Percentiles rank a stretch among this genome's conserved stretches.
Evolutionary conservation across 305 asterid genomes (phyloP).

Genomic region (Fraxinus dipetala): DNA sequence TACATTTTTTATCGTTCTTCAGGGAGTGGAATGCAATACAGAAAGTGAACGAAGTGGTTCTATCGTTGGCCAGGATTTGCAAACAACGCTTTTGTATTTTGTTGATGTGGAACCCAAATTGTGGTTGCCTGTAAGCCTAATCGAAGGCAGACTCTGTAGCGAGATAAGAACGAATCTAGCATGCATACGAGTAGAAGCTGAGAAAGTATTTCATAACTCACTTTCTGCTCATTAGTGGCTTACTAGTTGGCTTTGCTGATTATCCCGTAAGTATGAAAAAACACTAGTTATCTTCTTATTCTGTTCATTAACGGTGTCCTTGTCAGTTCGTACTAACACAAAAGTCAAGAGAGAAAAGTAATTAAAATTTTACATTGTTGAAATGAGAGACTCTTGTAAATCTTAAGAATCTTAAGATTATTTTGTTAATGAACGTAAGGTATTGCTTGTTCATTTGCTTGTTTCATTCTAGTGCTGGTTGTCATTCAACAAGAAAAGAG

Average conservation of each 20-base stretch:
- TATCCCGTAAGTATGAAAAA: slow-evolving; percentile 15
- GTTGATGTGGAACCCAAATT: slow-evolving; percentile 74
- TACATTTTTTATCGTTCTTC: slow-evolving; percentile 24
- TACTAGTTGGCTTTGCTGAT: slow-evolving; percentile 12
- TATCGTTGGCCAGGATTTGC: slow-evolving; percentile 33
- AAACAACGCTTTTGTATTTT: slow-evolving; percentile 55
- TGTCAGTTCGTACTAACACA: neutral
- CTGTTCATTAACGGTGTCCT: neutral
- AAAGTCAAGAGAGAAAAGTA: neutral
- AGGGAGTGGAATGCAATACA: slow-evolving; percentile 32
- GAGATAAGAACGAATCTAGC: slow-evolving; percentile 62
- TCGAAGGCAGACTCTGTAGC: slow-evolving; percentile 69
- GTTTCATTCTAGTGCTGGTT: neutral
- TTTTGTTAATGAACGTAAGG: neutral
- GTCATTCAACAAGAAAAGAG: neutral
- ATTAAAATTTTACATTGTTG: neutral
- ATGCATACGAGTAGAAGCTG: slow-evolving; percentile 62
- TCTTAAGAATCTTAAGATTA: neutral
- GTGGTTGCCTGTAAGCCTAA: slow-evolving; percentile 79
- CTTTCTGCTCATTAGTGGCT: slow-evolving; percentile 25
- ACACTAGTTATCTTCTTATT: neutral
- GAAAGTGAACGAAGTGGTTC: slow-evolving; percentile 33
- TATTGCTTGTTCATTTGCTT: slow-evolving; percentile 3
- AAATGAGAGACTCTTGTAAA: neutral
- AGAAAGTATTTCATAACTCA: slow-evolving; percentile 38